phyloP scores from a whole-genome alignment of 2,329 filamentous ascomycete genomes.

The Colletotrichum ledebouriae region DNA sequence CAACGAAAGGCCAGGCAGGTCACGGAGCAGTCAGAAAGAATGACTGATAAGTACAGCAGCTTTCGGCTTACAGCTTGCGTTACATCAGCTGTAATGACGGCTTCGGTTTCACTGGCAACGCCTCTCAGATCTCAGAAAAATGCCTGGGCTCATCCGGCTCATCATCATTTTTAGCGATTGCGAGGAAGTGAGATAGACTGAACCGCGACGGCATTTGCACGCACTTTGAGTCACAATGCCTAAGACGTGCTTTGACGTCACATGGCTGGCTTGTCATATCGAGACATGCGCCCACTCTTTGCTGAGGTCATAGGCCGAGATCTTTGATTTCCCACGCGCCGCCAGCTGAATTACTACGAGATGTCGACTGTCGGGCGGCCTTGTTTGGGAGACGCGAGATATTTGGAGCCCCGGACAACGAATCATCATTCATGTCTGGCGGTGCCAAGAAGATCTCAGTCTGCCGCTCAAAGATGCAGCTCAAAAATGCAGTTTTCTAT shows the following conservation, averaged over 20 bases:
- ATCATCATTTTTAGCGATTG: slow-evolving; percentile 4
- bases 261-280: slow-evolving; percentile 1
- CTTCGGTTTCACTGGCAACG: not conserved
- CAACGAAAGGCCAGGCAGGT: not conserved
- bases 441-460: slow-evolving; percentile 19
- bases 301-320: not conserved
- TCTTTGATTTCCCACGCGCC: not conserved
- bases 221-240: slow-evolving; percentile 14
- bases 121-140: no score
- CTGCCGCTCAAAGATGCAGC: slow-evolving; percentile 7
- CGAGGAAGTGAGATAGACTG: not conserved
- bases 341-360: not conserved
- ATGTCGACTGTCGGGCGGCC: not conserved
- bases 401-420: not conserved
- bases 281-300: slow-evolving; percentile 4
- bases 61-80: not conserved
- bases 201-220: not conserved
- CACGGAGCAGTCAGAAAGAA: not conserved
- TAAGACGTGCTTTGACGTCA: slow-evolving; percentile 16
- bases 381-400: not conserved
- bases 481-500: slow-evolving; percentile 1
- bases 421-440: not conserved
- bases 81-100: not conserved
- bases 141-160: not conserved
- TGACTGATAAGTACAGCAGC: slow-evolving; percentile 8